Conservation (phyloP, 345 rosid genomes). For the Chamaenerion angustifolium region DNA sequence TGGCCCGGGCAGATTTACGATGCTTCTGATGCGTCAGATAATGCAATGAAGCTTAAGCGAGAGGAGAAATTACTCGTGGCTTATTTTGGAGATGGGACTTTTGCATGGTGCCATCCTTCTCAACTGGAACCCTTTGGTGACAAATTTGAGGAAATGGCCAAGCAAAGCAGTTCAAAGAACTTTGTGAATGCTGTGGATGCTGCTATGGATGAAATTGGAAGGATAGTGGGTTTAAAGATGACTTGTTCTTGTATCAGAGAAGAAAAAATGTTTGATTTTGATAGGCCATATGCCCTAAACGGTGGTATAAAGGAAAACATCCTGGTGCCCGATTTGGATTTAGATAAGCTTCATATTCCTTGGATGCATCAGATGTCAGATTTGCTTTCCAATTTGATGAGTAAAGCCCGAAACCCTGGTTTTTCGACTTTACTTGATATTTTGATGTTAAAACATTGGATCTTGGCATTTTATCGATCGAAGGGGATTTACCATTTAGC, state of each 20-base stretch:
- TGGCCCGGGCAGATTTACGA: slow-evolving; percentile 95
- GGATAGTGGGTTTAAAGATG: slow-evolving; percentile 45
- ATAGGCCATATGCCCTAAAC: slow-evolving; percentile 32
- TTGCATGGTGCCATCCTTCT: slow-evolving; percentile 79
- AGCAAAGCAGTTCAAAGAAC: slow-evolving; percentile 38
- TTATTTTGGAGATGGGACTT: slow-evolving; percentile 72
- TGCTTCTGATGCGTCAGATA: slow-evolving; percentile 56
- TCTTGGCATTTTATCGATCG: slow-evolving; percentile 50
- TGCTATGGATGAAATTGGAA: slow-evolving; percentile 50
- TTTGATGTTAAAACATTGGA: slow-evolving; percentile 39
- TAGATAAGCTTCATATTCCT: slow-evolving; percentile 27
- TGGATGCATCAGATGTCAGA: slow-evolving; percentile 29
- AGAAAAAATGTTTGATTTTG: slow-evolving; percentile 13
- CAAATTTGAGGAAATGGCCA: slow-evolving; percentile 46
- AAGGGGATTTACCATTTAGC: slow-evolving; percentile 36
- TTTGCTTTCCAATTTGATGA: slow-evolving; percentile 34
- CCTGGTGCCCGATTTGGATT: slow-evolving; percentile 42
- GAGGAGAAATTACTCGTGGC: slow-evolving; percentile 61
- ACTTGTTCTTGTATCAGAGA: slow-evolving; percentile 35
- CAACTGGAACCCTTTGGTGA: slow-evolving; percentile 77
- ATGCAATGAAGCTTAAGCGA: slow-evolving; percentile 39
- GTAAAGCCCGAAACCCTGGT: slow-evolving; percentile 22
- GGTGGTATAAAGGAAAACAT: slow-evolving; percentile 67
- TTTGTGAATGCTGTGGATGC: slow-evolving; percentile 40
- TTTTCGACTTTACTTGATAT: slow-evolving; percentile 30